Conservation (phyloP, 75 land plant genomes). For the Pinus albicaulis region DNA sequence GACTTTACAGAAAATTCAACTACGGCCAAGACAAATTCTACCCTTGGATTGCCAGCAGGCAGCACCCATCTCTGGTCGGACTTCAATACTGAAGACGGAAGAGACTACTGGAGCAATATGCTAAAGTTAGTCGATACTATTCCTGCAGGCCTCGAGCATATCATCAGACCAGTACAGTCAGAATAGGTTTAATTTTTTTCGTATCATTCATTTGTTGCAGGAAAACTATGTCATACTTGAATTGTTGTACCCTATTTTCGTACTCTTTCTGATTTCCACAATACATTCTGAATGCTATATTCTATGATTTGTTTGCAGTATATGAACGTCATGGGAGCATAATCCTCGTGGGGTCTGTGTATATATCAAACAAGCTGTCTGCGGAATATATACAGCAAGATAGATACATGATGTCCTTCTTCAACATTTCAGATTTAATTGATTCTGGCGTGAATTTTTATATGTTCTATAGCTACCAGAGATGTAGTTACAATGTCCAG, state of each 20-base stretch:
- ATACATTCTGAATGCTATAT: not conserved
- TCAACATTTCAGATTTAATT: no score
- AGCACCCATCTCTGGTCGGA: not conserved
- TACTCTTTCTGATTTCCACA: not conserved
- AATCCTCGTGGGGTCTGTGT: not conserved
- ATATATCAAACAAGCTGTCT: not conserved
- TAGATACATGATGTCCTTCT: no score
- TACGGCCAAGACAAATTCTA: not conserved
- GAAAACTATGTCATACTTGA: not conserved
- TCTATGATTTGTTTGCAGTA: not conserved
- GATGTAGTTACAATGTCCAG: no score
- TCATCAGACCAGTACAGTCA: conserved; percentile 1
- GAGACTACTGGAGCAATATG: conserved; percentile 12
- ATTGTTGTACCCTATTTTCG: not conserved
- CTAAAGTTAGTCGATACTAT: conserved; percentile 4
- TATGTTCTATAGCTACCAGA: no score
- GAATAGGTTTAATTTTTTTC: not conserved
- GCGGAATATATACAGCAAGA: no score
- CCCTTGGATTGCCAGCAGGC: no score
- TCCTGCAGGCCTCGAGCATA: not conserved
- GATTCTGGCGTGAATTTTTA: no score
- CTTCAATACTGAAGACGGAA: conserved; percentile 1
- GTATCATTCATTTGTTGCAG: not conserved
- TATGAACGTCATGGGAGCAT: not conserved
- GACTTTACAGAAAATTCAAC: conserved; percentile 6